Conservation (phyloP, 208 protist genomes). For the Lotmaria passim region DNA sequence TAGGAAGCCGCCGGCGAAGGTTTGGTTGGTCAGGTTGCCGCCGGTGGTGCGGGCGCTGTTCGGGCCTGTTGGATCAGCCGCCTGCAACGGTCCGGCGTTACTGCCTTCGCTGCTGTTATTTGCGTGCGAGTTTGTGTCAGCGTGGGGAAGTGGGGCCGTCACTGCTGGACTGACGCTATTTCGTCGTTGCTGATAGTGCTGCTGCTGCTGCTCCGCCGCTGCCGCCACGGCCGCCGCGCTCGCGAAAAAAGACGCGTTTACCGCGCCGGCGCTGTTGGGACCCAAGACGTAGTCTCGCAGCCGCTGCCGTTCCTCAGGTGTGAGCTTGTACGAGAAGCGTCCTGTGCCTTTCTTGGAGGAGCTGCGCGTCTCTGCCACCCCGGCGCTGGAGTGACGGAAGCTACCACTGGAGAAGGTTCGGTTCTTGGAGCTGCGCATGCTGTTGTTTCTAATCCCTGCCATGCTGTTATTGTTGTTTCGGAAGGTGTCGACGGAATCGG, state of each 20-base stretch:
- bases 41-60: neutral
- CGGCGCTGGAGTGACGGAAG: slow-evolving; percentile 2
- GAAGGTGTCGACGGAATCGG: neutral
- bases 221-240: slow-evolving; percentile 10
- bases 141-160: neutral
- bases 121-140: neutral
- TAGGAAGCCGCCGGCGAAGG: slow-evolving; percentile 13
- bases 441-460: slow-evolving; percentile 2
- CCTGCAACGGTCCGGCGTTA: neutral
- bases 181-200: neutral
- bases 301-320: slow-evolving; percentile 30
- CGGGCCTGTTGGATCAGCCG: neutral
- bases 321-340: slow-evolving; percentile 32
- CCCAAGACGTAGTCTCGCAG: slow-evolving; percentile 30
- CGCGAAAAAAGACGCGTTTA: slow-evolving; percentile 9
- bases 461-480: slow-evolving; percentile 9
- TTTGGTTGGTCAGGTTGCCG: neutral
- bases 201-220: neutral
- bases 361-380: neutral
- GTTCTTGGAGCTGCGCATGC: neutral
- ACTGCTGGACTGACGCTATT: too few relatives aligned
- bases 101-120: neutral
- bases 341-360: slow-evolving; percentile 9
- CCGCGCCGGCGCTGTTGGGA: neutral
- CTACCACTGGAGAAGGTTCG: neutral